A percentile compares a stretch with the other conserved stretches of the same genome.
Evolutionary conservation across 2,329 filamentous ascomycete genomes (phyloP).

Genomic region (Fusarium temperatum): DNA sequence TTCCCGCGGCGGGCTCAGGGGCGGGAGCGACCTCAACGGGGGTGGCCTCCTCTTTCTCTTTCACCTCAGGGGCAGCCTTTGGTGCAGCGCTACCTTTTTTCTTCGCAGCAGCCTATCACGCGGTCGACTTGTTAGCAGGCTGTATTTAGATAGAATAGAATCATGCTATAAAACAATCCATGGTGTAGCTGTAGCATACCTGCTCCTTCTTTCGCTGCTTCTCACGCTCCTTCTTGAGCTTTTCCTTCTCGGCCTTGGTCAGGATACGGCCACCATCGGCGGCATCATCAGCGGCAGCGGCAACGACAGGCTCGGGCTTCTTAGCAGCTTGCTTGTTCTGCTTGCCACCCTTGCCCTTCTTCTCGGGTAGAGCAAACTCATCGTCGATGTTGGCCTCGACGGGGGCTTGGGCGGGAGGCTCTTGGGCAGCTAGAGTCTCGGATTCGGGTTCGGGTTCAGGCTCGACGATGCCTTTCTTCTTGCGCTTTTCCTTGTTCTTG

Average conservation of each 20-base stretch:
- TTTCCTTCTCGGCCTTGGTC: constrained; percentile 99
- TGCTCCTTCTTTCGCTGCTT: constrained; percentile 99
- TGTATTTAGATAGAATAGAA: background rate
- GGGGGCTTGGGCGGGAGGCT: constrained; percentile 71
- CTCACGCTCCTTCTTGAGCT: constrained; percentile 96
- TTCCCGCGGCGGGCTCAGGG: constrained; percentile 54
- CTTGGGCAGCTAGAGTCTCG: constrained; percentile 72
- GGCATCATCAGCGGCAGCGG: constrained; percentile 63
- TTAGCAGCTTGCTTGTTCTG: constrained; percentile 51
- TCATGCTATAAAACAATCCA: background rate
- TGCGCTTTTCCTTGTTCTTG: constrained; percentile 86
- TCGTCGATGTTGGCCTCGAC: constrained; percentile 85
- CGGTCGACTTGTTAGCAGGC: constrained; percentile 16
- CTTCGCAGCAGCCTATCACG: constrained; percentile 70
- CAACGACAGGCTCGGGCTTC: constrained; percentile 60
- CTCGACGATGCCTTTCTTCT: constrained; percentile 83
- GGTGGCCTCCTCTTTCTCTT: constrained; percentile 66
- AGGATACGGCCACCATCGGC: constrained; percentile 74
- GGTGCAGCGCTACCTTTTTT: constrained; percentile 70
- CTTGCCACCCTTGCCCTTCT: constrained; percentile 72
- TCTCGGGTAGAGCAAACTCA: constrained; percentile 84
- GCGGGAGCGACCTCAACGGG: constrained; percentile 34
- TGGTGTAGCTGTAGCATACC: constrained; percentile 56
- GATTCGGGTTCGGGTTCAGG: constrained; percentile 54
- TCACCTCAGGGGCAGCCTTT: constrained; percentile 66